phyloP scores from a whole-genome alignment of 495 filamentous ascomycete species.

The Bathelium albidoporum region DNA sequence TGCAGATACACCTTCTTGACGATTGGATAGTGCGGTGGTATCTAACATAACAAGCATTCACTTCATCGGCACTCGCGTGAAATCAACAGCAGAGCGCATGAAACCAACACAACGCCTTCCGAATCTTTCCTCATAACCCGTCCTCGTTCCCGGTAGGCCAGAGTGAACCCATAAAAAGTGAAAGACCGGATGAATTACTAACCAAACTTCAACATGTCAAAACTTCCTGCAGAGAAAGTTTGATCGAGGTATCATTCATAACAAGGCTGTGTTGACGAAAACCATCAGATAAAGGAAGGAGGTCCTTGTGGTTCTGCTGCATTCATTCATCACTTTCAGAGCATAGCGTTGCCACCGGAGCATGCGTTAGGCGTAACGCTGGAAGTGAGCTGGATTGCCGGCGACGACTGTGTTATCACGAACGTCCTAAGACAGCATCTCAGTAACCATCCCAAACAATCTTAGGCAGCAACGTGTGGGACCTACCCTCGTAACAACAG shows the following conservation, averaged over 20 bases:
- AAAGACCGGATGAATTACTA: not conserved
- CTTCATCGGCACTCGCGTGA: not conserved
- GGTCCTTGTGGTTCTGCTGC: not conserved
- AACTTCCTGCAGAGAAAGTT: too few relatives aligned
- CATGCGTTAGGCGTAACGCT: not conserved
- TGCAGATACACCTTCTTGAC: not conserved
- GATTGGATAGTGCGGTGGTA: not conserved
- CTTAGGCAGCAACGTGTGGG: not conserved
- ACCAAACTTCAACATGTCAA: too few relatives aligned
- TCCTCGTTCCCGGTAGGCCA: not conserved
- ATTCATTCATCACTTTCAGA: not conserved
- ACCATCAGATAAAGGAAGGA: not conserved
- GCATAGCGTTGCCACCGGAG: not conserved
- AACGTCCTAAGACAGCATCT: conserved; percentile 39
- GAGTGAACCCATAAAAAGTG: not conserved
- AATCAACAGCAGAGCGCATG: not conserved
- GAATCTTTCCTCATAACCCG: not conserved
- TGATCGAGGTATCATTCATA: too few relatives aligned
- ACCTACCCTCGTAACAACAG: conserved; percentile 33
- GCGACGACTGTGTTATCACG: conserved; percentile 49
- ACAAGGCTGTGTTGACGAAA: not conserved
- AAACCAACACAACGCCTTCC: not conserved
- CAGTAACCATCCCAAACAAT: conserved; percentile 1
- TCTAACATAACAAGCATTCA: not conserved
- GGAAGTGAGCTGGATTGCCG: conserved; percentile 46